These are phyloP conservation scores for Plasmodium cynomolgi DNA, from an alignment of 169 alveolate species.

Conservation along the genomic window DNA sequence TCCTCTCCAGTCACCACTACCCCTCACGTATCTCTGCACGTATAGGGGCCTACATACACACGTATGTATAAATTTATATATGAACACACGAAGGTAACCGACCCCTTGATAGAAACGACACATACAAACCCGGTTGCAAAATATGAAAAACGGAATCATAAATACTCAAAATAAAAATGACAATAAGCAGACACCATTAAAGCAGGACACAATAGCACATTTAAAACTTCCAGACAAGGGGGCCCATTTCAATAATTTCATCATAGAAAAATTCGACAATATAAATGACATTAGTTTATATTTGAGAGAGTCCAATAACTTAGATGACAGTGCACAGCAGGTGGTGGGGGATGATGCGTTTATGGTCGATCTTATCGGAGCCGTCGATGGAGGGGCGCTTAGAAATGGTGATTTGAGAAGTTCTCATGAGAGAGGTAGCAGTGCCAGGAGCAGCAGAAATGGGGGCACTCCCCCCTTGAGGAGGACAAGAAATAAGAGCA, in stretches of 20 bases:
- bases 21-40: background rate
- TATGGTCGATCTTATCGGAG: background rate
- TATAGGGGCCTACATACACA: background rate
- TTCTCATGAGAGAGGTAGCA: background rate
- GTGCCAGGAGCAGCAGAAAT: background rate
- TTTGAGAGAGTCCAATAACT: conserved; percentile 7
- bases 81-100: background rate
- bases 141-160: conserved; percentile 33
- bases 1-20: background rate
- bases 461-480: background rate
- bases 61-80: background rate
- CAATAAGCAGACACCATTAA: background rate
- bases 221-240: background rate
- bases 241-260: conserved; percentile 15
- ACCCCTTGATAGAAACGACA: background rate
- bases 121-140: background rate
- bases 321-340: background rate
- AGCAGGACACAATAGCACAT: conserved; percentile 8
- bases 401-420: background rate
- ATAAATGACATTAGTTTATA: conserved; percentile 35
- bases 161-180: background rate
- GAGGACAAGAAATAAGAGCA: background rate
- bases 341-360: background rate
- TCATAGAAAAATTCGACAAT: conserved; percentile 3
- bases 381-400: background rate